Base-by-base conservation (phyloP, 441 rosid species). In the Biscutella laevigata region DNA sequence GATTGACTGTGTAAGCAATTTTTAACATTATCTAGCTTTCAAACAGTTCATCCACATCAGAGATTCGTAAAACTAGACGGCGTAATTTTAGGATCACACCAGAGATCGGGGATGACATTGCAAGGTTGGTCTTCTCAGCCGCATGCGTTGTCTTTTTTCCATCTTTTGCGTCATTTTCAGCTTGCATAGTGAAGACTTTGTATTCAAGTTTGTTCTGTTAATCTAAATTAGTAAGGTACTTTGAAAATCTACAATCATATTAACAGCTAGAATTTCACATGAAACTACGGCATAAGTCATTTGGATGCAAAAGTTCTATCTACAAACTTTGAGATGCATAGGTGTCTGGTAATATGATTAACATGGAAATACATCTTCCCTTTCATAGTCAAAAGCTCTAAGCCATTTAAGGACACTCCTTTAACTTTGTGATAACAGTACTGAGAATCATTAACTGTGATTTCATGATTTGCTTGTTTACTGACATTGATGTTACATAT, bases 51-150 rank as follows among this genome's bases (percentile, higher is more conserved):
- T 80, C 97, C 51, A 71, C 80, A 51, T 74, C 81, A 50, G 99
- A 87, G 43, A 74, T 86, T 54, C 94, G 86, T 62, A 89, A 94
- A 69, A 34, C 84, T 67, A 67, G 71, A 72, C 77, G 99, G 71
- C 75, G 99, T 74, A 90, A 94, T 82, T 77, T 83, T 61, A 94
- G 98, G 76, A 83, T 87, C 71, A 85, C 99, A 59, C 96, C 98
- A 10, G 95, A 90, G 78, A 94, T 94, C 64, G 95, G 99, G 33
- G 99, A 94, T 79, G 98, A 94, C 77, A 94, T 94, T 45, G 99
- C 85, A 66, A 90, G 94, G 99, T 90, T 73, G 81, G 64, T 54
- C 33, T 48, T 56, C 38, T 59, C 46, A 38, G 43, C 57, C n/a
- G 5, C 53, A 15, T 32, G 60, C 39, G 19, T 26, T 38, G 45